Evolutionary conservation across 208 protist genomes (phyloP).

Genomic region (Trypanosoma rangeli): DNA sequence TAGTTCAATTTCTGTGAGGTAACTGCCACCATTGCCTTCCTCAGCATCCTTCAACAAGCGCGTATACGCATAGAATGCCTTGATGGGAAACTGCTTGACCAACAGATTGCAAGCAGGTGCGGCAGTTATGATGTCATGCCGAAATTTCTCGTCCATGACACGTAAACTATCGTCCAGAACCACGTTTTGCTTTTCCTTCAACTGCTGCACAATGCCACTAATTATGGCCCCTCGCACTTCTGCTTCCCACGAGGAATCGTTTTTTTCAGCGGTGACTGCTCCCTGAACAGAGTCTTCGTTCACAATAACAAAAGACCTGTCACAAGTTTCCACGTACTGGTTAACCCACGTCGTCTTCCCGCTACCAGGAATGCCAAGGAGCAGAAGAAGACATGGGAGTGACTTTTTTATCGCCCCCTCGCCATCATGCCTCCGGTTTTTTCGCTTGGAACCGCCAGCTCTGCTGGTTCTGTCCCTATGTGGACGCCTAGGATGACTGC

Average conservation of each 20-base stretch:
- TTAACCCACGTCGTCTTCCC: conserved; percentile 81
- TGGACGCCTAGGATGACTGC: neutral
- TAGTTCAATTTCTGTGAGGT: conserved; percentile 45
- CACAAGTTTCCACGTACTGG: conserved; percentile 62
- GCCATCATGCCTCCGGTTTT: conserved; percentile 17
- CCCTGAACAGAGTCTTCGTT: conserved; percentile 49
- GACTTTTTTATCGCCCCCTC: conserved; percentile 38
- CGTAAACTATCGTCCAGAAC: conserved; percentile 70
- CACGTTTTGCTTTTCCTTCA: conserved; percentile 55
- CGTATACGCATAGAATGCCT: conserved; percentile 51
- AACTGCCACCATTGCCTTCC: conserved; percentile 43
- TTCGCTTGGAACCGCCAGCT: neutral
- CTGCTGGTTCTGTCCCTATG: neutral
- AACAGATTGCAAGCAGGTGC: conserved; percentile 47
- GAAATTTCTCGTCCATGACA: conserved; percentile 52
- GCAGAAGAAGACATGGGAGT: conserved; percentile 59
- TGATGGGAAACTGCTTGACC: conserved; percentile 63
- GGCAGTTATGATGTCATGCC: conserved; percentile 40
- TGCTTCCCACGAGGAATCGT: conserved; percentile 54
- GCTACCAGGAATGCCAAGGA: conserved; percentile 76
- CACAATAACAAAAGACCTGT: conserved; percentile 57
- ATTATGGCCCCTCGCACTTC: conserved; percentile 62
- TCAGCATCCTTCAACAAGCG: conserved; percentile 58
- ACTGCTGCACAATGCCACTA: conserved; percentile 36
- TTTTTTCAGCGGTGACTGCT: conserved; percentile 41